Percentiles rank a stretch among this genome's conserved stretches.
phyloP scores from a whole-genome alignment of 2,329 filamentous ascomycete species.

The Xylariales sp. region DNA sequence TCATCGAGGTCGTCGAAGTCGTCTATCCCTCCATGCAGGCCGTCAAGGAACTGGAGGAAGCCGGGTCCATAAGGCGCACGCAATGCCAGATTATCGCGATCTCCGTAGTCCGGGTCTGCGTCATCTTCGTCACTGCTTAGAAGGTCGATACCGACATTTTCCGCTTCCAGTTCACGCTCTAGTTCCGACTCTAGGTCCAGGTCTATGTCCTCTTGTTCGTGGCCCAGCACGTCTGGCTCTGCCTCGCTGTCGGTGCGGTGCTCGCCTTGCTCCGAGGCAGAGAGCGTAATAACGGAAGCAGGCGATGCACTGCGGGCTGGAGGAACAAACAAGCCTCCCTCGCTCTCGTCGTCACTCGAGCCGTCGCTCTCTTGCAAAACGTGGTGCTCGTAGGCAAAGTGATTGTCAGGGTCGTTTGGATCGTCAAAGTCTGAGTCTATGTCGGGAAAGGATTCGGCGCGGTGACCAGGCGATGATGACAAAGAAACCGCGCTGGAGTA shows the following conservation, averaged over 20 bases:
- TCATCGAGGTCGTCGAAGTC: conserved; percentile 1
- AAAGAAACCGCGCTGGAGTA: not conserved
- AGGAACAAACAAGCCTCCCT: conserved; percentile 4
- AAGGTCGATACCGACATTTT: not conserved
- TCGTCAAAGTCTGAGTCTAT: not conserved
- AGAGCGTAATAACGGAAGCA: conserved; percentile 3
- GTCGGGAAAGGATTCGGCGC: not conserved
- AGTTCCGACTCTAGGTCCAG: not conserved
- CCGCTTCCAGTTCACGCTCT: not conserved
- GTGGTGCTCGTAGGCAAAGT: not conserved
- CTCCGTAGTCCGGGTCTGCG: not conserved
- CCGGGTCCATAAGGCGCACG: not conserved
- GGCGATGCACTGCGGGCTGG: conserved; percentile 2
- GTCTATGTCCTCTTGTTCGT: not conserved
- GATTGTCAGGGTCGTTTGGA: conserved; percentile 1
- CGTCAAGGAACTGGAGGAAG: not conserved
- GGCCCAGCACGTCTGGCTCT: not conserved
- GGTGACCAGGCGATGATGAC: not conserved
- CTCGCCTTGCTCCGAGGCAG: not conserved
- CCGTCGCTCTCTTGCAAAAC: not conserved
- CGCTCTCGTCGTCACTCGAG: not conserved
- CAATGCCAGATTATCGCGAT: no score
- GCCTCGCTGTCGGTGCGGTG: conserved; percentile 5
- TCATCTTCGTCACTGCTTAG: not conserved
- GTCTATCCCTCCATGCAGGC: not conserved